Base-by-base conservation (phyloP, 1,139 yeast species). In the Saccharomycopsis crataegensis region DNA sequence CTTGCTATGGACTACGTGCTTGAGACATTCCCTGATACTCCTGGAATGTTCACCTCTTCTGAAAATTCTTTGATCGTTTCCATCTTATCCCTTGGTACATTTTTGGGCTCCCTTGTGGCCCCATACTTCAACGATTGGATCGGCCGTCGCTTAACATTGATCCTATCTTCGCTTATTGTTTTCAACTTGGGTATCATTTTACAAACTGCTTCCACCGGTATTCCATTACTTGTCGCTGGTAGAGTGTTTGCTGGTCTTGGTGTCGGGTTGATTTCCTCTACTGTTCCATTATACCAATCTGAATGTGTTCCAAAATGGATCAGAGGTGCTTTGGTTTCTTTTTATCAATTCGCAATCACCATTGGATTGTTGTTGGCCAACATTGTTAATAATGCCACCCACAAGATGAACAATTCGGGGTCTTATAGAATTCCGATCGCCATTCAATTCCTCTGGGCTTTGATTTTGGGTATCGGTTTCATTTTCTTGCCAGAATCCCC, bases 341-440 rank as follows among this genome's bases (percentile, higher is more conserved):
- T 86, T 1, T 86, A 85, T 68, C 94, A 86, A 65, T 84, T 89
- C 87, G 89, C 93, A 34, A 86, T 86, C 58, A 86, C 94, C 1
- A 82, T 89, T 85, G 94, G 94, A 0, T 70, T 86, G 44, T 65
- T 86, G 43, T 80, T 83, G 6, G 85, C 91, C 7, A 81, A 85
- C 70, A 89, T 88, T 1, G 80, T 86, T 3, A 79, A 88, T 38
- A 93, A 86, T 64, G 93, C 89, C 1, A 85, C 93, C 0, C 79
- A 84, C 54, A 66, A 70, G 32, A 66, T 81, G 45, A 58, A 70
- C 34, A 76, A 75, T 60, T 71, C 83, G 14, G 80, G 84, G 1
- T 79, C 86, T 22, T 86, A 82, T 65, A 70, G 91, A 58, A 78
- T 86, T 16, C 94, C 94, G 1, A 76, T 86, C 42, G 90, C 86